These are phyloP conservation scores for Dryadomyces quercivorus DNA, from an alignment of 2,329 filamentous ascomycete genomes.

Conservation along the genomic window DNA sequence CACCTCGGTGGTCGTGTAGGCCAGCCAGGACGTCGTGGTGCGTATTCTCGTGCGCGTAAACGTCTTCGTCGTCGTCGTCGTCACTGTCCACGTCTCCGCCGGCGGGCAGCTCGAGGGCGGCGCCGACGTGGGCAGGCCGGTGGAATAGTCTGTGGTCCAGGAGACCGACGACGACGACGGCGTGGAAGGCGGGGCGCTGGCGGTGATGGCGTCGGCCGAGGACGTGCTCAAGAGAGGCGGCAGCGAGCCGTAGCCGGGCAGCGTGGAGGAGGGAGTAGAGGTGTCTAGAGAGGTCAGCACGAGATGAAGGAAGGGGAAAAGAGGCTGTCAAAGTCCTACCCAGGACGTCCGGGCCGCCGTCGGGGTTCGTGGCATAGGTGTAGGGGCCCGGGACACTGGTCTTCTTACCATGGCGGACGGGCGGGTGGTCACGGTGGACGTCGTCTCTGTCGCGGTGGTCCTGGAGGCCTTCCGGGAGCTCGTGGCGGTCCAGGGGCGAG, in stretches of 20 bases:
- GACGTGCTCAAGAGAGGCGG: not conserved
- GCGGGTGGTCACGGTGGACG: too few relatives aligned
- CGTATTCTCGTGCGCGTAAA: not conserved
- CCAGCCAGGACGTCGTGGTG: not conserved
- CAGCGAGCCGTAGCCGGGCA: not conserved
- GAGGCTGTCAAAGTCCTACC: not conserved
- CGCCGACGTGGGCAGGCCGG: not conserved
- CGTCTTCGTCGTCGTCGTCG: not conserved
- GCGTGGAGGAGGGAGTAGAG: not conserved
- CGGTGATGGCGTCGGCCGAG: not conserved
- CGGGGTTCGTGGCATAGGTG: not conserved
- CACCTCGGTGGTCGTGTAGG: not conserved
- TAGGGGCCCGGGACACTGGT: not conserved
- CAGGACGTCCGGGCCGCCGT: too few relatives aligned
- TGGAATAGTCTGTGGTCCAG: not conserved
- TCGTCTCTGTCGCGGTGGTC: too few relatives aligned
- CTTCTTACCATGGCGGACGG: too few relatives aligned
- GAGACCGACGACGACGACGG: not conserved
- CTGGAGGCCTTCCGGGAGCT: too few relatives aligned
- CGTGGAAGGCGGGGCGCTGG: not conserved
- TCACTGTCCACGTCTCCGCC: not conserved
- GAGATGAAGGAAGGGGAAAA: not conserved
- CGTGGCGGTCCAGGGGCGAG: not conserved
- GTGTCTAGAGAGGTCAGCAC: not conserved
- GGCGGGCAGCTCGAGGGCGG: not conserved